Percentiles rank a stretch among this genome's conserved stretches.
Evolutionary conservation across 768 basidiomycete genomes (phyloP).

Genomic region (Hortiboletus campestris): DNA sequence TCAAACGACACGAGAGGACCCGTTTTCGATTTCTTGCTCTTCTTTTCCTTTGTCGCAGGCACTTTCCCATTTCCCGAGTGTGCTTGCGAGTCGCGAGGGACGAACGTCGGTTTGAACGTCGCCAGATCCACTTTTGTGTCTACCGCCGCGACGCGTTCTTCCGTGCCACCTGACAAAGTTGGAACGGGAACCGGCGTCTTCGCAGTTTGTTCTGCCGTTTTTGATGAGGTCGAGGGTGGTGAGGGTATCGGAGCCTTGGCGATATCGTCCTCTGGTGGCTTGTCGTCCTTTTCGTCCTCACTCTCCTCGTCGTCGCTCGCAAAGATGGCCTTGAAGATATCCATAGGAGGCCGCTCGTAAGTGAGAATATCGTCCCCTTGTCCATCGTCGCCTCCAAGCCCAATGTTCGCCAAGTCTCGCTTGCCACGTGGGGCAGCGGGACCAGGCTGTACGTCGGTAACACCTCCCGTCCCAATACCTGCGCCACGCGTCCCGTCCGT

Average conservation of each 20-base stretch:
- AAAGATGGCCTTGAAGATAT: conserved; percentile 98
- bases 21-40: conserved; percentile 45
- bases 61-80: conserved; percentile 45
- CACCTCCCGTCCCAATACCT: neutral
- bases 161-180: neutral
- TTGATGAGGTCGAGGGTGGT: conserved; percentile 13
- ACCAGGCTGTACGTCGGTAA: neutral
- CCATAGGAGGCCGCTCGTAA: conserved; percentile 84
- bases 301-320: conserved; percentile 91
- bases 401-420: conserved; percentile 76
- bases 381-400: conserved; percentile 87
- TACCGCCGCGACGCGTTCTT: neutral
- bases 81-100: conserved; percentile 45
- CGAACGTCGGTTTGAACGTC: conserved; percentile 90
- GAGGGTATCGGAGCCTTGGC: neutral
- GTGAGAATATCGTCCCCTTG: conserved; percentile 88
- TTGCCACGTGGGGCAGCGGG: conserved; percentile 24
- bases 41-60: conserved; percentile 44
- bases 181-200: neutral
- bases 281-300: conserved; percentile 55
- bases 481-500: neutral
- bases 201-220: neutral
- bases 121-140: conserved; percentile 47
- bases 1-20: conserved; percentile 70
- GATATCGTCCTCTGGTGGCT: conserved; percentile 13